Conservation (phyloP, 139 green algal species). For the Micromonas commoda region DNA sequence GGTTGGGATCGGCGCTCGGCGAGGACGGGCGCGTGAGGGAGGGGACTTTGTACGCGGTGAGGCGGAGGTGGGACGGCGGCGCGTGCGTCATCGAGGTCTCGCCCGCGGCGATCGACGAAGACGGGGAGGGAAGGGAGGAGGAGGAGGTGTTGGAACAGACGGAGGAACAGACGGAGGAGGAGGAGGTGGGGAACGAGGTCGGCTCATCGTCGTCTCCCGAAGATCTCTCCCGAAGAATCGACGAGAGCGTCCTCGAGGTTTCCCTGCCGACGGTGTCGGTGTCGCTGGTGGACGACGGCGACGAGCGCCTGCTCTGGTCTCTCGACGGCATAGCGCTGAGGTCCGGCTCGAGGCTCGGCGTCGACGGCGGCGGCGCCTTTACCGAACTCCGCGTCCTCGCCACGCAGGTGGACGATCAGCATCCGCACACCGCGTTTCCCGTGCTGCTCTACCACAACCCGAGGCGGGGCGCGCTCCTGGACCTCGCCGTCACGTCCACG, state of each 20-base stretch:
- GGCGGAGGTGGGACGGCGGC: too few species aligned
- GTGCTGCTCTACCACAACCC: slow-evolving; percentile 28
- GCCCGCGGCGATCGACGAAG: too few species aligned
- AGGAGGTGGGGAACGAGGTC: too few species aligned
- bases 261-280: slow-evolving; percentile 91
- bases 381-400: slow-evolving; percentile 86
- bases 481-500: slow-evolving; percentile 88
- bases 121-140: too few species aligned
- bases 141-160: too few species aligned
- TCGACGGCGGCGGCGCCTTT: slow-evolving; percentile 91
- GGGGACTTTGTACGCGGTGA: too few species aligned
- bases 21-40: too few species aligned
- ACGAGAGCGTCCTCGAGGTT: slow-evolving; percentile 41
- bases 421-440: slow-evolving; percentile 64
- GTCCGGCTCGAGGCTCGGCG: slow-evolving; percentile 75
- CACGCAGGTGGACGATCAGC: slow-evolving; percentile 77
- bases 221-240: neutral
- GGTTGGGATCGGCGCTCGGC: too few species aligned
- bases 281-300: slow-evolving; percentile 61
- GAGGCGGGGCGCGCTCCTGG: slow-evolving; percentile 75
- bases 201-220: neutral
- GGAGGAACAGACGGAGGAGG: too few species aligned
- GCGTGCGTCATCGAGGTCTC: too few species aligned
- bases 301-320: slow-evolving; percentile 96
- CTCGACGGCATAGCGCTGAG: slow-evolving; percentile 95